Conservation (phyloP, 1,284 basidiomycete species). For the Heterobasidion annosum region DNA sequence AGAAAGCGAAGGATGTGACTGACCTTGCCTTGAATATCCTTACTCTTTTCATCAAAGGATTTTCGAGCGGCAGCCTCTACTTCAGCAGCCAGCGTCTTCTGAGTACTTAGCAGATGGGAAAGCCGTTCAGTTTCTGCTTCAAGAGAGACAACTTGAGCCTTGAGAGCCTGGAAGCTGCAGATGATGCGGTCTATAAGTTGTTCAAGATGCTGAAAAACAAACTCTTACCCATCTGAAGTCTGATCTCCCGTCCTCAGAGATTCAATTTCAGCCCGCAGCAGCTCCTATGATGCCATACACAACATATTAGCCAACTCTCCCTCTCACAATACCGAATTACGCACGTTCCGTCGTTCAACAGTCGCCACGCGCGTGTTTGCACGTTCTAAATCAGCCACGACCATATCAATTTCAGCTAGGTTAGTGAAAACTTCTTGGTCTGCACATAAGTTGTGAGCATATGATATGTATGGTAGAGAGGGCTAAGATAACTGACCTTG, state of each 20-base stretch:
- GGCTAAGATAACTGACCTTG: conserved; percentile 47
- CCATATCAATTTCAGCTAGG: conserved; percentile 86
- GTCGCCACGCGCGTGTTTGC: conserved; percentile 88
- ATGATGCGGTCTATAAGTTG: conserved; percentile 1
- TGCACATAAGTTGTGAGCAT: conserved; percentile 19
- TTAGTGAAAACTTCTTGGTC: conserved; percentile 88
- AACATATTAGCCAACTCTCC: background rate
- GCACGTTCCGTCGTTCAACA: conserved; percentile 86
- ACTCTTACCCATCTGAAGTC: conserved; percentile 58
- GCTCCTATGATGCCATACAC: conserved; percentile 48
- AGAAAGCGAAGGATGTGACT: conserved; percentile 3
- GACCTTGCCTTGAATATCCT: conserved; percentile 55
- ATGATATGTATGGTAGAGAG: background rate
- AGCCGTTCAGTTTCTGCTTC: conserved; percentile 69
- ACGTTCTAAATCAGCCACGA: conserved; percentile 86
- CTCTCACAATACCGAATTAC: conserved; percentile 11
- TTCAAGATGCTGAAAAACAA: background rate
- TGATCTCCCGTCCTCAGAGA: conserved; percentile 75
- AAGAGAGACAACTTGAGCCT: conserved; percentile 62
- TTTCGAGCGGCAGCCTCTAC: conserved; percentile 40
- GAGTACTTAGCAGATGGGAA: conserved; percentile 58
- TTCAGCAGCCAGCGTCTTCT: conserved; percentile 51
- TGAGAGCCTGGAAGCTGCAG: conserved; percentile 60
- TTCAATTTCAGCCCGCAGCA: conserved; percentile 90
- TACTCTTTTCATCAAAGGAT: conserved; percentile 50